phyloP scores from a whole-genome alignment of 805 yeast species.

The Kregervanrija delftensis region DNA sequence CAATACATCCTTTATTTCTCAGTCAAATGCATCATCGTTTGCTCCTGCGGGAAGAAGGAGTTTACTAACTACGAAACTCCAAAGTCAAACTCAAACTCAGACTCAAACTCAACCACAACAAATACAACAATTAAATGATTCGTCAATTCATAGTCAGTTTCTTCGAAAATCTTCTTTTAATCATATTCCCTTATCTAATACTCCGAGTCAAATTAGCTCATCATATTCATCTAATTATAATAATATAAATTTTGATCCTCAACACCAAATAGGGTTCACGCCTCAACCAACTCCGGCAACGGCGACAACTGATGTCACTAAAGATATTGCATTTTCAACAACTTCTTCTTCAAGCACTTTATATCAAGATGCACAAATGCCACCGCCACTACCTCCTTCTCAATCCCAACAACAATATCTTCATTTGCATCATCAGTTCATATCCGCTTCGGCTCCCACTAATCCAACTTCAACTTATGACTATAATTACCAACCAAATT shows the following conservation, averaged over 20 bases:
- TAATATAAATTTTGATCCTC: neutral
- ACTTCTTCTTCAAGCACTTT: slow-evolving; percentile 28
- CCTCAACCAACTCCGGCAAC: slow-evolving; percentile 38
- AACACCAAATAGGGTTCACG: slow-evolving; percentile 14
- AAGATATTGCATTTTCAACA: slow-evolving; percentile 37
- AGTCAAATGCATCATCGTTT: slow-evolving; percentile 4
- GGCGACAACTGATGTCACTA: slow-evolving; percentile 50
- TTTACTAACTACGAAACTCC: slow-evolving; percentile 23
- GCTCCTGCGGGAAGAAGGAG: slow-evolving; percentile 26
- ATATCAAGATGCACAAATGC: slow-evolving; percentile 28
- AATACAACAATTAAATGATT: neutral
- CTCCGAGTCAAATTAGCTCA: slow-evolving; percentile 42
- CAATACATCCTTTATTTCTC: slow-evolving; percentile 3
- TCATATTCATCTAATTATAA: slow-evolving; percentile 14
- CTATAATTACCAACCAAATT: neutral
- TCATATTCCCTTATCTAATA: slow-evolving; percentile 32
- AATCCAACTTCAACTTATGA: slow-evolving; percentile 12
- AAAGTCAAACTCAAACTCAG: slow-evolving; percentile 14
- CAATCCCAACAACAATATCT: slow-evolving; percentile 12
- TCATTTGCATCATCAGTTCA: slow-evolving; percentile 14
- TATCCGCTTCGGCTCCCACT: slow-evolving; percentile 25
- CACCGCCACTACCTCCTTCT: slow-evolving; percentile 3
- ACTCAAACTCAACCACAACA: slow-evolving; percentile 3
- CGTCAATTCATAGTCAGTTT: neutral
- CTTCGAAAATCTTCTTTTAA: neutral